Evolutionary conservation across 139 green algal species (phyloP), one percentile per base, ranked within the genome.

Genomic region (Yamagishiella unicocca): DNA sequence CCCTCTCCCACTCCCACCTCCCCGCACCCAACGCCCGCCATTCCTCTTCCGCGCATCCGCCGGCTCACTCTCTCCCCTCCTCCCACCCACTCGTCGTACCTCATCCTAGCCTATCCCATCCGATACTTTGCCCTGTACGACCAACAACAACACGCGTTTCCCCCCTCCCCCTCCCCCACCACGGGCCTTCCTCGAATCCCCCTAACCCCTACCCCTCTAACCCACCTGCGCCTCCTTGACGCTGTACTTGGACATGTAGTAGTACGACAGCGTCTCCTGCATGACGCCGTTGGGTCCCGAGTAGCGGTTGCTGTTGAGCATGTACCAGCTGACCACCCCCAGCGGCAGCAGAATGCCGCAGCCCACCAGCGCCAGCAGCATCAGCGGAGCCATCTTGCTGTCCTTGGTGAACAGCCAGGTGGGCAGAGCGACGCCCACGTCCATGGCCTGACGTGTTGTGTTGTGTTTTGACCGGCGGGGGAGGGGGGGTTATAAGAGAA

Each of bases 351-450:
- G 90, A 54, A 99, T 96, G 88, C 95, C 94, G n/a, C 90, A 80
- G 29, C 91, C 67, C 37, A 99, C 93, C 77, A 99, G 87, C 6
- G 84, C 91, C 67, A 96, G 91, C 80, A 99, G 87, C 82, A 98
- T 93, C 12, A 97, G 71, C 2, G 96, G 95, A 24, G 96, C 96
- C 19, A 88, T 84, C 80, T 96, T 95, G 43, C 92, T 94, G 91
- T 98, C 96, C 78, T 95, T 95, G 55, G 83, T 90, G 85, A 98
- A 97, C 46, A 98, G 93, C 94, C 94, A 98, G 46, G 96, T 90
- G 5, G 96, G 96, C 77, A 99, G 91, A 4, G 96, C 96, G 9
- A 98, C 90, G 53, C 94, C 94, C 27, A 98, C 89, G 79, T 94
- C 93, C 66, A 96, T 91, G 25, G 89, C 87, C 89, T 95, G 87